Percentiles rank a stretch among this genome's conserved stretches.
Evolutionary conservation across 2,329 filamentous ascomycete species (phyloP).

Genomic region (Penicillium brasilianum): DNA sequence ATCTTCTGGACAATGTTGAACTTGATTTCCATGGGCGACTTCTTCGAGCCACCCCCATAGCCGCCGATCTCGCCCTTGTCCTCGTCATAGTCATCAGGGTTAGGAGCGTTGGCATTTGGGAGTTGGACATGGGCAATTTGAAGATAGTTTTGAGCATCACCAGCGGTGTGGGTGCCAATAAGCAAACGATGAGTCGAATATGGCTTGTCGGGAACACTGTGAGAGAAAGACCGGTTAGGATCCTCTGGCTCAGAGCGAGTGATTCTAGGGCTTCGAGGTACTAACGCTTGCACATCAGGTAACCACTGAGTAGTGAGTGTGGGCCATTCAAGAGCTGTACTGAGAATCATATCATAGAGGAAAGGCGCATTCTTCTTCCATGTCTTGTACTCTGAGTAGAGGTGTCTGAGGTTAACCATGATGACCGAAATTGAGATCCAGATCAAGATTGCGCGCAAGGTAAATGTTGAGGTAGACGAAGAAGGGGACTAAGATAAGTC

Average conservation of each 20-base stretch:
- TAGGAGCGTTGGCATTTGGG: conserved; percentile 74
- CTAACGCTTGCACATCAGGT: conserved; percentile 81
- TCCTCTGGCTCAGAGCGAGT: neutral
- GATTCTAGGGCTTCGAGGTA: conserved; percentile 32
- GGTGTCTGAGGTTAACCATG: conserved; percentile 12
- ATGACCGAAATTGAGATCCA: neutral
- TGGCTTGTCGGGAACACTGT: conserved; percentile 77
- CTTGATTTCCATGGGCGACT: conserved; percentile 72
- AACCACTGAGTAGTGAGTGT: conserved; percentile 98
- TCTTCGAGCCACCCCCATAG: conserved; percentile 74
- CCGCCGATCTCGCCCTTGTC: conserved; percentile 92
- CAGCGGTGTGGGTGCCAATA: conserved; percentile 92
- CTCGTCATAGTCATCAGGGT: conserved; percentile 86
- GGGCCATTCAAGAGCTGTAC: conserved; percentile 94
- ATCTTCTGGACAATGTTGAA: conserved; percentile 96
- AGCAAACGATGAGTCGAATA: conserved; percentile 86
- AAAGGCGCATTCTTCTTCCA: conserved; percentile 99
- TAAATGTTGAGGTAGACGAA: neutral
- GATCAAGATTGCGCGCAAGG: neutral
- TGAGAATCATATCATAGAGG: conserved; percentile 96
- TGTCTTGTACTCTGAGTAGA: conserved; percentile 85
- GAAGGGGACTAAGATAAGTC: neutral
- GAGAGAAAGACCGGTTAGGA: conserved; percentile 7
- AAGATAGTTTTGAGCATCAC: conserved; percentile 83
- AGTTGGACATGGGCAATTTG: conserved; percentile 95